Conservation (phyloP, 169 alveolate genomes). For the Cryptosporidium sp. region DNA sequence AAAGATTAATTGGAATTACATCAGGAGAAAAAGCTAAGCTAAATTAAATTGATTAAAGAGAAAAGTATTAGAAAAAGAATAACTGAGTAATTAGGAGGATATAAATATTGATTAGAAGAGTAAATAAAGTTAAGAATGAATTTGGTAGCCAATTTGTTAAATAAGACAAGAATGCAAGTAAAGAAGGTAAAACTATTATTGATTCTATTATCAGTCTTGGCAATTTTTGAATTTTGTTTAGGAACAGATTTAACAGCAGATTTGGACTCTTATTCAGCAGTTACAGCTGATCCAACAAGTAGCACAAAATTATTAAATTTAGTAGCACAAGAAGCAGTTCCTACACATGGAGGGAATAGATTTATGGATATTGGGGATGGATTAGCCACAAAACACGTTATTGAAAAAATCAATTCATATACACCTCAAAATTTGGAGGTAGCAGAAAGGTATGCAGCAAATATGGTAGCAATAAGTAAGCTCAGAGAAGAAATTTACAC, state of each 20-base stretch:
- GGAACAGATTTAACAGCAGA: conserved; percentile 14
- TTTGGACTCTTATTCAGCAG: conserved; percentile 40
- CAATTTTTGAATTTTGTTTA: background rate
- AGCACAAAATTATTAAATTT: conserved; percentile 20
- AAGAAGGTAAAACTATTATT: background rate
- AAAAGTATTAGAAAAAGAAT: no score
- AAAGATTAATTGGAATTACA: background rate
- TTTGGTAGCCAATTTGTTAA: background rate
- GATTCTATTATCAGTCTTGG: background rate
- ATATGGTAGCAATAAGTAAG: conserved; percentile 62
- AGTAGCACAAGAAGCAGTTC: conserved; percentile 58
- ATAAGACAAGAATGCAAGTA: background rate
- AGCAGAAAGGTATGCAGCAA: conserved; percentile 74
- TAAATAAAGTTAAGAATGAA: background rate
- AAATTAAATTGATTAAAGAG: no score
- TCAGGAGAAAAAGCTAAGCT: background rate
- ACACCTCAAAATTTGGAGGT: conserved; percentile 51
- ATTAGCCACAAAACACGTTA: conserved; percentile 48
- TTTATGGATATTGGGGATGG: background rate
- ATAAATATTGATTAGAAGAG: background rate
- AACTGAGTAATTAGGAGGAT: background rate
- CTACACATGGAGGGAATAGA: conserved; percentile 42
- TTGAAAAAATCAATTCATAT: conserved; percentile 53
- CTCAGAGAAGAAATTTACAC: conserved; percentile 55
- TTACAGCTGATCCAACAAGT: conserved; percentile 28